Evolutionary conservation across 768 basidiomycete species (phyloP), one percentile per base, ranked within the genome.

Genomic region (Sarcomyxa edulis): DNA sequence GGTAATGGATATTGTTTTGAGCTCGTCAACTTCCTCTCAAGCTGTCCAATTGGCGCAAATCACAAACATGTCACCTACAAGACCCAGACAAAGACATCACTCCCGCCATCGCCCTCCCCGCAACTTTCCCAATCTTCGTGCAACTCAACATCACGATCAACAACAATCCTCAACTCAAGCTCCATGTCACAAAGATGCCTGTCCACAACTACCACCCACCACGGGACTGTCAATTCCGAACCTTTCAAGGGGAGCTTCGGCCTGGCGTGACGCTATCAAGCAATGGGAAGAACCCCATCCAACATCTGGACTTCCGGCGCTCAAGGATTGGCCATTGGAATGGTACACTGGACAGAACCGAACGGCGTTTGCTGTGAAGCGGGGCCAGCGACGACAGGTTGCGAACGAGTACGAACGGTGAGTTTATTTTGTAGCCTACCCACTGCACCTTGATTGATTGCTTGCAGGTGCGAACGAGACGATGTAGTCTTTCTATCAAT

Each of bases 201-300:
- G n/a, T n/a, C n/a, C n/a, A n/a, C n/a, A n/a, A n/a, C n/a, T n/a
- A n/a, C n/a, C n/a, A n/a, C n/a, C n/a, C n/a, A n/a, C n/a, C n/a
- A n/a, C n/a, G n/a, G n/a, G n/a, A n/a, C n/a, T n/a, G n/a, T n/a
- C 29, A 11, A 44, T 44, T 26, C 42, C 36, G 3, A 25, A 44
- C 42, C 31, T 44, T 7, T 18, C 9, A 25, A 15, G 19, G 11
- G 42, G 42, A 4, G 18, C 36, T n/a, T 15, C 15, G 16, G 37
- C 37, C 5, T 44, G 42, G 42, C 37, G 36, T 27, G 3, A 10
- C n/a, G 42, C 42, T n/a, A 18, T 44, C n/a, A 24, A 38, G 37
- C 42, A 44, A 14, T 44, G 42, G 37, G 36, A 21, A 33, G 6
- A 34, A 32, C 31, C 31, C 5, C 30, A 44, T 25, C 14, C 6